Evolutionary conservation across 2,329 filamentous ascomycete genomes (phyloP).

Genomic region (Colletotrichum endophyticum): DNA sequence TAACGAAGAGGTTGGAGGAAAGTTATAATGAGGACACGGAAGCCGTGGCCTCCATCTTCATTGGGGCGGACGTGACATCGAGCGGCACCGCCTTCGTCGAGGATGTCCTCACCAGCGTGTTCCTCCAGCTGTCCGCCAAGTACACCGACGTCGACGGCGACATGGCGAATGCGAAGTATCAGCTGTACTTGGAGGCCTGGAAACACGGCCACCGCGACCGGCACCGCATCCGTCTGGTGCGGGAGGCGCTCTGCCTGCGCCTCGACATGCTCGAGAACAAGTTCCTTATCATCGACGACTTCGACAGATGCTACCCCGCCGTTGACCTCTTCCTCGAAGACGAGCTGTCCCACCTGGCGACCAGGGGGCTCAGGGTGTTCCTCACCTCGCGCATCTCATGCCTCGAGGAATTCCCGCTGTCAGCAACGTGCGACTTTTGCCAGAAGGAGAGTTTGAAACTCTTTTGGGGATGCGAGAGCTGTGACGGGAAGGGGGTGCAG

Average conservation of each 20-base stretch:
- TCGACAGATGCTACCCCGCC: background rate
- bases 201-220: slow-evolving; percentile 3
- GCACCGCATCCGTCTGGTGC: background rate
- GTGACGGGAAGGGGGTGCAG: background rate
- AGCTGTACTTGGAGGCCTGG: background rate
- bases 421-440: background rate
- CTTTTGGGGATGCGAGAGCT: background rate
- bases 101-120: background rate
- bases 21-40: background rate
- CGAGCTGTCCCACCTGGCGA: background rate
- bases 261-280: background rate
- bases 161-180: background rate
- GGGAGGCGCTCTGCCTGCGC: background rate
- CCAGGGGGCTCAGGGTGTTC: background rate
- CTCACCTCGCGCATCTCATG: background rate
- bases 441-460: background rate
- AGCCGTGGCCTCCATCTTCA: background rate
- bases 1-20: background rate
- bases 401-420: background rate
- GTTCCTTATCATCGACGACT: background rate
- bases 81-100: background rate
- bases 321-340: background rate
- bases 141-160: background rate
- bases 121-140: background rate
- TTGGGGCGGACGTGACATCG: background rate